These are phyloP conservation scores for Aegilops tauschii DNA, from an alignment of 176 grass and related monocot species.

Conservation along the genomic window DNA sequence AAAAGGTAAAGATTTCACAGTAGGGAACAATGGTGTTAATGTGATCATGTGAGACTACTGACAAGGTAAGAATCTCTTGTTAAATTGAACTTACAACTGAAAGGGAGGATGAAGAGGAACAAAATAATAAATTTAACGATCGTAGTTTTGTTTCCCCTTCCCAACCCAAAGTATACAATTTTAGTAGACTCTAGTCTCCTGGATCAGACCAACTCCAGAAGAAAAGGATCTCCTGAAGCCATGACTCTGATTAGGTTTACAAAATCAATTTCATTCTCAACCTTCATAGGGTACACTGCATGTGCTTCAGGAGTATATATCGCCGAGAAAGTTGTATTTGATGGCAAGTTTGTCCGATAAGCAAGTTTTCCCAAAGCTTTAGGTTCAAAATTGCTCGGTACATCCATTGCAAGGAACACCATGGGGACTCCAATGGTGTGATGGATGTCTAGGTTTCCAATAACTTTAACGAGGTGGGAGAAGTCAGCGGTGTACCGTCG, in stretches of 20 bases:
- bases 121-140: slow-evolving; percentile 15
- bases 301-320: slow-evolving; percentile 72
- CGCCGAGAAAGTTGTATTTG: slow-evolving; percentile 56
- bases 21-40: not conserved
- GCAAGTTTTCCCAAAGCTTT: slow-evolving; percentile 60
- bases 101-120: slow-evolving; percentile 13
- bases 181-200: not conserved
- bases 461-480: slow-evolving; percentile 57
- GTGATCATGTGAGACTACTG: not conserved
- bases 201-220: slow-evolving; percentile 71
- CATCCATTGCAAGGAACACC: slow-evolving; percentile 84
- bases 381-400: slow-evolving; percentile 75
- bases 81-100: slow-evolving; percentile 35
- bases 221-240: slow-evolving; percentile 77
- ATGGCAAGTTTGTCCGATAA: slow-evolving; percentile 55
- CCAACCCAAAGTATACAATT: slow-evolving; percentile 1
- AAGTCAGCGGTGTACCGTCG: slow-evolving; percentile 49
- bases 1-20: not conserved
- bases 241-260: slow-evolving; percentile 76
- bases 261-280: slow-evolving; percentile 81
- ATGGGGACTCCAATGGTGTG: slow-evolving; percentile 75
- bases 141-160: slow-evolving; percentile 23
- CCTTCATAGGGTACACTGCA: slow-evolving; percentile 76
- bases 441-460: slow-evolving; percentile 71
- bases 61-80: not conserved